Base-by-base conservation (phyloP, 1,139 yeast species). In the Nematodospora anomalae region DNA sequence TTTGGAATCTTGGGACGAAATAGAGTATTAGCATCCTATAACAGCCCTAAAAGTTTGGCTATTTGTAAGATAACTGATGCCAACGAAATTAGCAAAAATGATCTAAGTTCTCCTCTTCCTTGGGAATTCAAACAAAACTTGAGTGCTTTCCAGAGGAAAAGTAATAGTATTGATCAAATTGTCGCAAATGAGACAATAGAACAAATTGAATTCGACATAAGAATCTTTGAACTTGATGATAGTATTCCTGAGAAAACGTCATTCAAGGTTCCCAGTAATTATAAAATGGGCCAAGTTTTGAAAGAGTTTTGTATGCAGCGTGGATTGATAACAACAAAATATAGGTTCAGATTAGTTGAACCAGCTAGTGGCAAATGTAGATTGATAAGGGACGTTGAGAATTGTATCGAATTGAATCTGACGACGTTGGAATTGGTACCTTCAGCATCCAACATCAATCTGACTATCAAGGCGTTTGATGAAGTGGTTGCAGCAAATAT, bases 1-100 rank as follows among this genome's bases (percentile, higher is more conserved):
- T 83, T 84, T 64, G 92, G 92, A 3, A 69, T 80, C 3, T 61
- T 84, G 37, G 83, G 78, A 33, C 62, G 90, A 45, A 64, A 72
- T 0, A 67, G 83, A 38, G 46, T 60, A 4, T 62, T 83, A 24
- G 60, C 74, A 3, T 73, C 85, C 0, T 79, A 83, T 50, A 82
- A 83, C 32, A 59, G 58, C 38, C 83, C 83, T n/a, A 77, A 71
- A 43, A 89, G 81, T 40, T 68, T 84, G 34, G 86, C 83, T 0
- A 51, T 84, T 6, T 74, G 83, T 42, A 60, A 55, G 41, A 79
- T 79, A 3, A 42, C 53, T 3, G 64, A 62, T 16, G 55, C 54
- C 3, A 45, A 44, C 4, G 74, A 69, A 64, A 65, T 51, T 44
- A 31, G 31, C 22, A 57, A 45, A 37, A 63, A 65, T 42, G 66